Percentiles rank a stretch among this genome's conserved stretches.
Evolutionary conservation across 2,329 filamentous ascomycete genomes (phyloP).

Genomic region (Pyricularia sp.): DNA sequence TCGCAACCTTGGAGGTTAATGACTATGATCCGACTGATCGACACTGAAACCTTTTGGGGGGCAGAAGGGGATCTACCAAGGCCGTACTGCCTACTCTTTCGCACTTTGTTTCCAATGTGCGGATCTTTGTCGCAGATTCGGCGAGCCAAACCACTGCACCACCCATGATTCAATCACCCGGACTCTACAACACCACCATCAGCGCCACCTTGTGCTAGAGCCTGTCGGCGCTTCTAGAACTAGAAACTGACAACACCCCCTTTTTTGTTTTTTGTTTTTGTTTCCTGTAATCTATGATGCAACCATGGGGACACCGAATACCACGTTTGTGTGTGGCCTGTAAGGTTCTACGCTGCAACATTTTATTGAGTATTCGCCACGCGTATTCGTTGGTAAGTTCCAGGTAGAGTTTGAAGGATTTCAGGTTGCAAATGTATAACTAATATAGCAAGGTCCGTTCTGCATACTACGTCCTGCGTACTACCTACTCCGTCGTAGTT

Average conservation of each 20-base stretch:
- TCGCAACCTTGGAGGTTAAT: not conserved
- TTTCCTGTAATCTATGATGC: not conserved
- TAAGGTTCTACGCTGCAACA: not conserved
- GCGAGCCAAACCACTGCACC: not conserved
- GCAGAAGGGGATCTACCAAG: not conserved
- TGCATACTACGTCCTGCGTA: not conserved
- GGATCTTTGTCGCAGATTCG: constrained; percentile 18
- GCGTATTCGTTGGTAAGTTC: not conserved
- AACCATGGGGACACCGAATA: not conserved
- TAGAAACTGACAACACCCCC: not conserved
- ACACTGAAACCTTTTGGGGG: constrained; percentile 5
- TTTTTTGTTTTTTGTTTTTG: too few relatives aligned
- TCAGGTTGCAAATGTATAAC: not conserved
- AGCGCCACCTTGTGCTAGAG: not conserved
- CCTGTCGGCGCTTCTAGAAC: not conserved
- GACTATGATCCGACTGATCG: constrained; percentile 3
- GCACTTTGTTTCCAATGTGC: constrained; percentile 18
- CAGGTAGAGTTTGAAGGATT: not conserved
- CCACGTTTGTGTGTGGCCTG: not conserved
- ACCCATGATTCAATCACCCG: not conserved
- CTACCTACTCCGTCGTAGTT: not conserved
- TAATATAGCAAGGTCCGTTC: not conserved
- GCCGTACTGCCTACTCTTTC: constrained; percentile 3
- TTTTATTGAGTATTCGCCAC: not conserved
- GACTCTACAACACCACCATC: not conserved